Percentiles rank a stretch among this genome's conserved stretches.
phyloP scores from a whole-genome alignment of 805 yeast species.

The Wickerhamomyces ciferrii region DNA sequence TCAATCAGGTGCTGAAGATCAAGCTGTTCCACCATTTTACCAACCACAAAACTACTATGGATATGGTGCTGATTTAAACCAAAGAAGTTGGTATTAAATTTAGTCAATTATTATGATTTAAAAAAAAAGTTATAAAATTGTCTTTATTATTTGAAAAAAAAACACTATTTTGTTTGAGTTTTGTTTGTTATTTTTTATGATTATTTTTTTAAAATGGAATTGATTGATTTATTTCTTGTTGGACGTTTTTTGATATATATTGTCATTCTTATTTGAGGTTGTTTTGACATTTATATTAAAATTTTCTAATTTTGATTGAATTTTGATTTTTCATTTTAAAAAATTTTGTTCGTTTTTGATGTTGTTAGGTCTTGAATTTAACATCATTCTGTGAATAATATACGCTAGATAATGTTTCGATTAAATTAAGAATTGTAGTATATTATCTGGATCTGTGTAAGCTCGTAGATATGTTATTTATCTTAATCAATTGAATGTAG shows the following conservation, averaged over 20 bases:
- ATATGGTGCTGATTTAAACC: slow-evolving; percentile 1
- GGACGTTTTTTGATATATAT: background rate
- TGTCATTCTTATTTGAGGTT: background rate
- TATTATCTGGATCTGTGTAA: too few relatives aligned
- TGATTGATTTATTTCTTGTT: background rate
- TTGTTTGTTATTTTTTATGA: background rate
- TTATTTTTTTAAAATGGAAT: too few relatives aligned
- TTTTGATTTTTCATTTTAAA: background rate
- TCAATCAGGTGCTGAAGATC: slow-evolving; percentile 1
- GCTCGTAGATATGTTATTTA: too few relatives aligned
- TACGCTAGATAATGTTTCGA: background rate
- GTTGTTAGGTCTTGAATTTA: background rate
- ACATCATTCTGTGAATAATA: background rate
- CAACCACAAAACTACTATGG: slow-evolving; percentile 1
- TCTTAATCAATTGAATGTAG: too few relatives aligned
- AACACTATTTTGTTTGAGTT: background rate
- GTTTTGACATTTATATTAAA: background rate
- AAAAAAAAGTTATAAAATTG: background rate
- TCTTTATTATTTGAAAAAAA: background rate
- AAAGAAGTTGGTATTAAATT: background rate
- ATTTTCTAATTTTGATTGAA: too few relatives aligned
- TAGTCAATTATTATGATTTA: background rate
- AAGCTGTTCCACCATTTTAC: background rate
- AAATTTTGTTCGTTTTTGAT: background rate
- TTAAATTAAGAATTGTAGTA: background rate